A percentile compares a stretch with the other conserved stretches of the same genome.
Conservation (phyloP, 2,329 filamentous ascomycete species). For the Nectriaceae sp. region DNA sequence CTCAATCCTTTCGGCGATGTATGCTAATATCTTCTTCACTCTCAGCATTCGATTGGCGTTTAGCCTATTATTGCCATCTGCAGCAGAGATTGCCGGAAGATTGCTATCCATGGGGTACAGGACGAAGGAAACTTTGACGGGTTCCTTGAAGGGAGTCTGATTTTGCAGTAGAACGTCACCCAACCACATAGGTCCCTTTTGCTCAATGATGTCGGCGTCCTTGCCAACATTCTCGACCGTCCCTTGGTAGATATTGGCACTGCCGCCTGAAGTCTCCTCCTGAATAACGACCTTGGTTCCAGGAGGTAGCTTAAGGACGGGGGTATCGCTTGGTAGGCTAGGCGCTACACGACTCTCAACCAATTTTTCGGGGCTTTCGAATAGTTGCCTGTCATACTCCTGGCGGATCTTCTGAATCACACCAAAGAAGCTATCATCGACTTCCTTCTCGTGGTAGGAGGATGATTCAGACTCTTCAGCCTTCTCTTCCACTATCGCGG, state of each 20-base stretch:
- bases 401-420: constrained; percentile 72
- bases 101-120: constrained; percentile 72
- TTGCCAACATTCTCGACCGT: constrained; percentile 76
- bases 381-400: constrained; percentile 69
- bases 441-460: constrained; percentile 67
- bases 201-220: constrained; percentile 82
- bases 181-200: constrained; percentile 87
- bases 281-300: constrained; percentile 70
- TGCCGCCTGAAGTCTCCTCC: constrained; percentile 67
- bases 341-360: constrained; percentile 68
- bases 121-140: constrained; percentile 93
- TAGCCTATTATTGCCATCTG: constrained; percentile 83
- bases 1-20: constrained; percentile 91
- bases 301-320: constrained; percentile 70
- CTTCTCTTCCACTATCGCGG: constrained; percentile 75
- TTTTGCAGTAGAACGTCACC: constrained; percentile 87
- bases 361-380: constrained; percentile 53
- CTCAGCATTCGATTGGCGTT: constrained; percentile 97
- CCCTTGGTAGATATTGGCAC: constrained; percentile 86
- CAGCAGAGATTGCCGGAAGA: constrained; percentile 71
- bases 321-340: constrained; percentile 72
- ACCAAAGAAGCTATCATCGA: constrained; percentile 75
- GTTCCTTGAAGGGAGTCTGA: constrained; percentile 81
- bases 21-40: constrained; percentile 90
- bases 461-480: constrained; percentile 66